phyloP scores from a whole-genome alignment of 352 stramenopile genomes.

The Pseudoperonospora humuli region DNA sequence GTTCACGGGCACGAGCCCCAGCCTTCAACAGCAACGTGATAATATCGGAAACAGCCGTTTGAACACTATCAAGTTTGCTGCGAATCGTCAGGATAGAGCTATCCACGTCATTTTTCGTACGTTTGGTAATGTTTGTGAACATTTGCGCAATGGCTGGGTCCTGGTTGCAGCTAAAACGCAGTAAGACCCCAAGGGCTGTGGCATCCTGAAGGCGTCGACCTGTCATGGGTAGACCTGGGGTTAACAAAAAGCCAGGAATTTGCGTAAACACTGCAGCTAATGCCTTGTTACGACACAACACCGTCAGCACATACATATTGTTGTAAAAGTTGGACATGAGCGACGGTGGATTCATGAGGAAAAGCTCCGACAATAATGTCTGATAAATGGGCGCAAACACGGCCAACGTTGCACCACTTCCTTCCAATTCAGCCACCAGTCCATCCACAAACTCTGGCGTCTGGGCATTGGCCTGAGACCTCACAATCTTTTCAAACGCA shows the following conservation, averaged over 20 bases:
- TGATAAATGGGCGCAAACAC: constrained; percentile 75
- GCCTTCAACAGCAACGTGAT: constrained; percentile 65
- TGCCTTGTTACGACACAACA: constrained; percentile 59
- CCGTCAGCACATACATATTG: constrained; percentile 58
- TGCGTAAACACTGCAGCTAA: constrained; percentile 54
- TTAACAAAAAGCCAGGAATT: constrained; percentile 68
- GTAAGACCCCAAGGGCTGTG: constrained; percentile 63
- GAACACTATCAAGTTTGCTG: constrained; percentile 60
- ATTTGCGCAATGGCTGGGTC: constrained; percentile 72
- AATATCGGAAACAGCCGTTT: constrained; percentile 51
- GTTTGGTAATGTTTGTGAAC: constrained; percentile 81
- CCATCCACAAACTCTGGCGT: constrained; percentile 56
- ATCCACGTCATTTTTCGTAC: constrained; percentile 71
- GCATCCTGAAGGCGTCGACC: constrained; percentile 69
- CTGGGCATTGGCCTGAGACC: constrained; percentile 40
- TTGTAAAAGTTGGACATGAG: constrained; percentile 71
- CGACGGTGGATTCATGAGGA: constrained; percentile 69
- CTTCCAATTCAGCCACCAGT: constrained; percentile 41
- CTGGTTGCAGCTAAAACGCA: constrained; percentile 66
- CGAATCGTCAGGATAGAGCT: constrained; percentile 59
- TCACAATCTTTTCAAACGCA: constrained; percentile 63
- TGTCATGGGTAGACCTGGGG: constrained; percentile 41
- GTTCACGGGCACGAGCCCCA: constrained; percentile 42
- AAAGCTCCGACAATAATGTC: constrained; percentile 71
- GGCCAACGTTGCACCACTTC: constrained; percentile 32